phyloP scores from a whole-genome alignment of 352 stramenopile species.

The Globisporangium recalcitrans region DNA sequence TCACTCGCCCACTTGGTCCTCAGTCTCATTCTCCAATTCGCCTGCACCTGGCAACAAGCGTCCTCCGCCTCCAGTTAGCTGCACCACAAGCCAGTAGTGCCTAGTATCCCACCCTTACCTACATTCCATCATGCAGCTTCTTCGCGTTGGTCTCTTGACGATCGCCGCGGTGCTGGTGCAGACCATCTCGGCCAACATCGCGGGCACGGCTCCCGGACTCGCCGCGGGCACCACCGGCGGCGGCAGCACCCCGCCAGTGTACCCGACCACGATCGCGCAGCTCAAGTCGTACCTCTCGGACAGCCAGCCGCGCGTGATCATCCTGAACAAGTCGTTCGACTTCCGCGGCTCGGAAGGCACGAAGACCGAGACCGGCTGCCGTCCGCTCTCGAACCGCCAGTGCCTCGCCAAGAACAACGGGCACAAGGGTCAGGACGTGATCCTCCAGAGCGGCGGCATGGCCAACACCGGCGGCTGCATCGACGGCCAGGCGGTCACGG shows the following conservation, averaged over 20 bases:
- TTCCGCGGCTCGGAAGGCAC: constrained; percentile 47
- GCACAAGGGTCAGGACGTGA: constrained; percentile 47
- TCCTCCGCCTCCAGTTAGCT: too few relatives aligned
- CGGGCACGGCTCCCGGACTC: constrained; percentile 16
- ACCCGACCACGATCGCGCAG: constrained; percentile 32
- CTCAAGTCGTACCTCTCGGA: constrained; percentile 42
- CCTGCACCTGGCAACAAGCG: neutral
- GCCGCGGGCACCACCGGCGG: constrained; percentile 36
- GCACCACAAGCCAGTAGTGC: too few relatives aligned
- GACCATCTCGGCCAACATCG: constrained; percentile 4
- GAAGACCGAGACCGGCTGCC: constrained; percentile 39
- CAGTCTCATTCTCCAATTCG: neutral
- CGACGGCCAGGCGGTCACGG: constrained; percentile 24
- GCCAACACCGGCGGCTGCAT: constrained; percentile 44
- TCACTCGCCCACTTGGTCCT: neutral
- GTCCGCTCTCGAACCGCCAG: constrained; percentile 31
- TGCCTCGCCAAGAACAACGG: constrained; percentile 54
- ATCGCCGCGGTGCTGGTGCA: constrained; percentile 7
- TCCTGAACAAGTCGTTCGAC: constrained; percentile 46
- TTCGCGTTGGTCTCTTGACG: neutral
- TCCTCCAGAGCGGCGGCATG: constrained; percentile 47
- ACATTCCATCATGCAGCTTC: constrained; percentile 4
- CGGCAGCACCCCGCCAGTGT: constrained; percentile 24
- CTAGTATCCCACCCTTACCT: too few relatives aligned
- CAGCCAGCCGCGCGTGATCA: constrained; percentile 36